A percentile compares a stretch with the other conserved stretches of the same genome.
phyloP scores from a whole-genome alignment of 768 basidiomycete species.

The Xerocomellus intermedius region DNA sequence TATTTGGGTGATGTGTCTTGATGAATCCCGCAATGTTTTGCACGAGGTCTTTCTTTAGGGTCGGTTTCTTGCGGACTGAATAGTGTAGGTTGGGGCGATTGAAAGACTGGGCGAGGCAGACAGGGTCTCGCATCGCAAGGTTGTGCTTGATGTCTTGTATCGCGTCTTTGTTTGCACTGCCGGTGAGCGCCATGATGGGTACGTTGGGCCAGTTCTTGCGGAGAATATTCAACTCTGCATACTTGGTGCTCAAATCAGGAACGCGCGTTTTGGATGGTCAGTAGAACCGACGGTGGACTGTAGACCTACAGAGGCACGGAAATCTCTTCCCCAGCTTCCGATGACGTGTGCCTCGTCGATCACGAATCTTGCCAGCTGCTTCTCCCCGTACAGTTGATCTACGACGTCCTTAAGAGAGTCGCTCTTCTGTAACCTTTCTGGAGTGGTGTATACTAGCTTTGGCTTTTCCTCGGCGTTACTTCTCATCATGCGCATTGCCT shows the following conservation, averaged over 20 bases:
- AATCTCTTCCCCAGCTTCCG: slow-evolving; percentile 91
- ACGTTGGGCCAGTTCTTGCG: slow-evolving; percentile 73
- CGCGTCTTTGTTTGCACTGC: slow-evolving; percentile 82
- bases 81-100: slow-evolving; percentile 93
- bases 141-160: slow-evolving; percentile 75
- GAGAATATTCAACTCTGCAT: slow-evolving; percentile 62
- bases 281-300: slow-evolving; percentile 1
- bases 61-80: slow-evolving; percentile 49
- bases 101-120: slow-evolving; percentile 75
- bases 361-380: slow-evolving; percentile 81
- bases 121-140: slow-evolving; percentile 59
- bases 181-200: slow-evolving; percentile 96
- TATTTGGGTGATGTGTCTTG: slow-evolving; percentile 47
- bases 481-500: slow-evolving; percentile 44
- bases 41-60: slow-evolving; percentile 42
- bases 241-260: slow-evolving; percentile 43
- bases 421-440: slow-evolving; percentile 80
- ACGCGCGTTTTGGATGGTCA: not conserved
- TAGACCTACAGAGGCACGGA: slow-evolving; percentile 70
- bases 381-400: slow-evolving; percentile 49
- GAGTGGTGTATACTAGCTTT: slow-evolving; percentile 82
- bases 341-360: slow-evolving; percentile 98
- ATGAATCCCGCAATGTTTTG: slow-evolving; percentile 73
- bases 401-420: slow-evolving; percentile 54
- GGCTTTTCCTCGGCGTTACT: slow-evolving; percentile 45